Percentiles rank a stretch among this genome's conserved stretches.
Evolutionary conservation across 306 rosid species (phyloP).

Genomic region (Leucaena leucocephala): DNA sequence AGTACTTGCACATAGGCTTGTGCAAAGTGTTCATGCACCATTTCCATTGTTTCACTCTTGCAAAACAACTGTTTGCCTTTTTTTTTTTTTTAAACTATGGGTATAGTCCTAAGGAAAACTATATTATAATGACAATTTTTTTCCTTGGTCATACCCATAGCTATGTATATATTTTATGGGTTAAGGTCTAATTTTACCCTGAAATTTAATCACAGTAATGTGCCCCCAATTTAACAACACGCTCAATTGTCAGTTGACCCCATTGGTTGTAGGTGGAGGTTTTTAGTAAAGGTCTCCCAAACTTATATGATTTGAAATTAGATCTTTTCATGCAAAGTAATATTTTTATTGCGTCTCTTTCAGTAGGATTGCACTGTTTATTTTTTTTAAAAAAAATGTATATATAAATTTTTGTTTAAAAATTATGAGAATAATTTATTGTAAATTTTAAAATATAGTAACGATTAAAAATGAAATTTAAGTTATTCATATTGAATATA

Average conservation of each 20-base stretch:
- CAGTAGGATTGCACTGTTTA: not conserved
- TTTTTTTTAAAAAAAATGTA: too few relatives aligned
- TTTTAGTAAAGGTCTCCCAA: not conserved
- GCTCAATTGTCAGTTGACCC: too few relatives aligned
- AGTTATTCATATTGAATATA: not conserved
- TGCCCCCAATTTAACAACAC: too few relatives aligned
- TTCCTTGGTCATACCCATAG: not conserved
- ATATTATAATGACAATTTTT: not conserved
- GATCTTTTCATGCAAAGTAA: too few relatives aligned
- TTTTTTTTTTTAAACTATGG: not conserved
- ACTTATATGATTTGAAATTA: not conserved
- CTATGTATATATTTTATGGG: too few relatives aligned
- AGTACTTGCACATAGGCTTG: not conserved
- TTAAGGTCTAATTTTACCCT: too few relatives aligned
- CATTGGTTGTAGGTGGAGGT: not conserved
- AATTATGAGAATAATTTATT: too few relatives aligned
- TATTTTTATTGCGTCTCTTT: too few relatives aligned
- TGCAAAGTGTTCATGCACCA: not conserved
- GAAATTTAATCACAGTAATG: too few relatives aligned
- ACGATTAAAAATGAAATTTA: not conserved
- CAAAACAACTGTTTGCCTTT: not conserved
- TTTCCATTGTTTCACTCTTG: not conserved
- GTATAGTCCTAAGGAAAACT: not conserved
- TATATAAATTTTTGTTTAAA: too few relatives aligned
- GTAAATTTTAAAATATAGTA: too few relatives aligned